Evolutionary conservation across 2,329 filamentous ascomycete genomes (phyloP).

Genomic region (Trichoderma gracile): DNA sequence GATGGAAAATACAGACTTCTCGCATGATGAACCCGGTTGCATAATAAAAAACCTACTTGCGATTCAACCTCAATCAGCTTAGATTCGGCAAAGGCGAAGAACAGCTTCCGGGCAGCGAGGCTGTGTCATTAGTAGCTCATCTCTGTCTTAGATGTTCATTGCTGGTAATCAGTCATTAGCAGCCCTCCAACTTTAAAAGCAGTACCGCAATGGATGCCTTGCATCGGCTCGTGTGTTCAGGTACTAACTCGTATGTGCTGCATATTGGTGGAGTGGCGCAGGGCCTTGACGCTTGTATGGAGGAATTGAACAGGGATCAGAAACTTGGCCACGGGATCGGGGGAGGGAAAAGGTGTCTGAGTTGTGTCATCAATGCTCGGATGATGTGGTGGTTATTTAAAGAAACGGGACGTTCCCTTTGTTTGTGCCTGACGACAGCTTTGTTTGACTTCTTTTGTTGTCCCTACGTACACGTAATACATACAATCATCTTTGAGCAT

Average conservation of each 20-base stretch:
- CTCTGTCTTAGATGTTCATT: background rate
- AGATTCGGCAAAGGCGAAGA: conserved; percentile 1
- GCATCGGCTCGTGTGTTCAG: conserved; percentile 15
- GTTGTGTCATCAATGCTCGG: background rate
- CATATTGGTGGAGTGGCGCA: conserved; percentile 22
- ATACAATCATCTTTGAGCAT: no score
- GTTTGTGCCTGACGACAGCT: background rate
- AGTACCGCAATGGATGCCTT: background rate
- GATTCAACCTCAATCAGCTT: background rate
- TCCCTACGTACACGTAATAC: background rate
- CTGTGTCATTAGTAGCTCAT: background rate
- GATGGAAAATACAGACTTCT: background rate
- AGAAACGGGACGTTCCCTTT: background rate
- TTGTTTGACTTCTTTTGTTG: background rate
- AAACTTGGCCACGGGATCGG: conserved; percentile 24
- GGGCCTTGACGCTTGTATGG: background rate
- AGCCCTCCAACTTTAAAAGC: no score
- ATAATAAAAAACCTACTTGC: background rate
- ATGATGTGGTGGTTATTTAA: conserved; percentile 18
- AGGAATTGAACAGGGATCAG: background rate
- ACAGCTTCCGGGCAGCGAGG: background rate
- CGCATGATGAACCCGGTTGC: background rate
- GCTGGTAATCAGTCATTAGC: background rate
- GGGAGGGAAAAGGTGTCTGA: background rate
- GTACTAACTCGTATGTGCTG: background rate